phyloP scores from a whole-genome alignment of 1,284 basidiomycete species.

The Rhodotorula sp. region DNA sequence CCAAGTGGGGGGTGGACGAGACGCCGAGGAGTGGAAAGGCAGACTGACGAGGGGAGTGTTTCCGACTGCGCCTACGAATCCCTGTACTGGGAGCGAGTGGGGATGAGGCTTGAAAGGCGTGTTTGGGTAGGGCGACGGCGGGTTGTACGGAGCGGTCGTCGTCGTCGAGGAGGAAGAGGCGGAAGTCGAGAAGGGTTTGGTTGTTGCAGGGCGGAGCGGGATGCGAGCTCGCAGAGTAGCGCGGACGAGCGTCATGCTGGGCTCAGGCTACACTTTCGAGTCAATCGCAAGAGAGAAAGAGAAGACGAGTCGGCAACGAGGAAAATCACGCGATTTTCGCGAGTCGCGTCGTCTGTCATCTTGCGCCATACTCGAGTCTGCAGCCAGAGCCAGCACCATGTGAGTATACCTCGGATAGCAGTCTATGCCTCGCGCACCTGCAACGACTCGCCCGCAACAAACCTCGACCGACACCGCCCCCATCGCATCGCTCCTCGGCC shows the following conservation, averaged over 20 bases:
- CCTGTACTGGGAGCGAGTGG: slow-evolving; percentile 53
- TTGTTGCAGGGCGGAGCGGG: neutral
- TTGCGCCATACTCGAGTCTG: too few relatives aligned
- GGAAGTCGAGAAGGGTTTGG: neutral
- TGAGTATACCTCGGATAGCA: neutral
- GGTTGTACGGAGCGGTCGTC: neutral
- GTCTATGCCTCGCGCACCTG: too few relatives aligned
- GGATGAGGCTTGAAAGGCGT: slow-evolving; percentile 32
- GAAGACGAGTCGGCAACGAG: neutral
- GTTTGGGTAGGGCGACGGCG: slow-evolving; percentile 1
- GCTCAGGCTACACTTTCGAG: neutral
- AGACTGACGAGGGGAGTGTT: slow-evolving; percentile 82
- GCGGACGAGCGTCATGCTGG: slow-evolving; percentile 1
- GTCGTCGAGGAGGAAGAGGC: slow-evolving; percentile 1
- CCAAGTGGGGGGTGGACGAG: neutral
- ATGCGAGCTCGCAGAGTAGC: neutral
- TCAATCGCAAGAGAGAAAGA: neutral
- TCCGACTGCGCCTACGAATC: slow-evolving; percentile 86
- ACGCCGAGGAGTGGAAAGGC: neutral
- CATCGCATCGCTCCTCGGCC: too few relatives aligned
- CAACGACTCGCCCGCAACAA: too few relatives aligned
- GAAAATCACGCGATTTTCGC: too few relatives aligned
- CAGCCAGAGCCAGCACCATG: neutral
- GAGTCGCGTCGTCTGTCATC: too few relatives aligned
- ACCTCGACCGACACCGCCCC: too few relatives aligned